Percentiles rank a stretch among this genome's conserved stretches.
Conservation (phyloP, 176 grass and related monocot genomes). For the Carex kokanica region DNA sequence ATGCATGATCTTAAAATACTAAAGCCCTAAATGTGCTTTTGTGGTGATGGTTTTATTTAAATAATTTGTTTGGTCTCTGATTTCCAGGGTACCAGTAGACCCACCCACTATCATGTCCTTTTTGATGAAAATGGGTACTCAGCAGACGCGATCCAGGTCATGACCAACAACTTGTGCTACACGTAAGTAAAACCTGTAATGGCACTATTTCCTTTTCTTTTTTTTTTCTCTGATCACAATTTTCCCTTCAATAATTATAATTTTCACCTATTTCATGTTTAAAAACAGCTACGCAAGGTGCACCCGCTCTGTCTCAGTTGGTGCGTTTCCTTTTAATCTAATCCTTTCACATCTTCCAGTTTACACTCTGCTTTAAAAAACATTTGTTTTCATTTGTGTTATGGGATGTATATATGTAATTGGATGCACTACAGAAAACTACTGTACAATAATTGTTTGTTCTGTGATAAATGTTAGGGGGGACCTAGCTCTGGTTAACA, state of each 20-base stretch:
- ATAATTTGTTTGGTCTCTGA: not conserved
- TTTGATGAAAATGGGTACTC: slow-evolving; percentile 64
- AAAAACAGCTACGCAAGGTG: slow-evolving; percentile 63
- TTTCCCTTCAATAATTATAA: not conserved
- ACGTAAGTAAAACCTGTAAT: slow-evolving; percentile 36
- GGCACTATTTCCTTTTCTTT: not conserved
- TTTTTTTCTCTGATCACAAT: not conserved
- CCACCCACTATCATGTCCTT: slow-evolving; percentile 80
- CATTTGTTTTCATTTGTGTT: not conserved
- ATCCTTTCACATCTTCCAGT: not conserved
- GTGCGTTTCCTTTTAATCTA: slow-evolving; percentile 22
- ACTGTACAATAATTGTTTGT: not conserved
- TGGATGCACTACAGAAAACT: not conserved
- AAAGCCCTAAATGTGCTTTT: not conserved
- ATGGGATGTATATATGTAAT: not conserved
- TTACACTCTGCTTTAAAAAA: not conserved
- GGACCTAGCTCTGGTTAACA: not conserved
- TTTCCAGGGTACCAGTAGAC: slow-evolving; percentile 70
- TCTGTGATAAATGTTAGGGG: not conserved
- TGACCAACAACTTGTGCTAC: slow-evolving; percentile 84
- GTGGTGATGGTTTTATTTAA: not conserved
- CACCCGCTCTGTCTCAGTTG: slow-evolving; percentile 79
- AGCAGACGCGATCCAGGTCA: slow-evolving; percentile 59
- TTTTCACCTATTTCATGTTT: not conserved
- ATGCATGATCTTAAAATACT: not conserved